Conservation (phyloP, 2,329 filamentous ascomycete genomes). For the Sphaerulina populicola region DNA sequence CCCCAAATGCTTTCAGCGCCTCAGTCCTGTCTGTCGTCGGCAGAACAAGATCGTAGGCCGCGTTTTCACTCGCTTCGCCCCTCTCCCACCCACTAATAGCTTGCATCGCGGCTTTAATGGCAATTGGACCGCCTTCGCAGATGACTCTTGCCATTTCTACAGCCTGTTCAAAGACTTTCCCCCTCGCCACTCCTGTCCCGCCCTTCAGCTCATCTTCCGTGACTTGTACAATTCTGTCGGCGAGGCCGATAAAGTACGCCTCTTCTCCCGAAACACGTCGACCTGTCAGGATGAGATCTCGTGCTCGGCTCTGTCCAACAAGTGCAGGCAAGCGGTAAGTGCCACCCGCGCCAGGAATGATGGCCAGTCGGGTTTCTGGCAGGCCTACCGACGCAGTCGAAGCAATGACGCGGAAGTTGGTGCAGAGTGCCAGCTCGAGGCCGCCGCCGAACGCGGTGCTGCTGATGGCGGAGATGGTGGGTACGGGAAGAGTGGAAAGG, state of each 20-base stretch:
- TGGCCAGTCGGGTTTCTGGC: constrained; percentile 85
- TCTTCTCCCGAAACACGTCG: constrained; percentile 74
- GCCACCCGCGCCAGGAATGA: constrained; percentile 89
- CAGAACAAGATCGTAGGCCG: constrained; percentile 76
- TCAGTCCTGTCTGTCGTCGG: constrained; percentile 79
- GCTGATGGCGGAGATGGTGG: constrained; percentile 80
- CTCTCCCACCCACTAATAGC: constrained; percentile 61
- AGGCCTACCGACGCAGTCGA: constrained; percentile 71
- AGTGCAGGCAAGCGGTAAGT: constrained; percentile 78
- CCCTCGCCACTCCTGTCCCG: constrained; percentile 51
- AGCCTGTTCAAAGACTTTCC: constrained; percentile 64
- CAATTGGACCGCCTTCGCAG: constrained; percentile 80
- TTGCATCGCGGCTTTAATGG: constrained; percentile 67
- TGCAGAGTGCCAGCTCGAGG: constrained; percentile 82
- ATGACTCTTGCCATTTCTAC: constrained; percentile 74
- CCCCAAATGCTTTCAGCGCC: constrained; percentile 74
- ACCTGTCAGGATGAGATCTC: constrained; percentile 84
- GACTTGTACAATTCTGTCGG: constrained; percentile 81
- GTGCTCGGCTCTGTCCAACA: constrained; percentile 71
- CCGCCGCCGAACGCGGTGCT: constrained; percentile 85
- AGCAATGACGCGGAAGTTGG: constrained; percentile 78
- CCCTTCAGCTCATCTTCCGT: constrained; percentile 46
- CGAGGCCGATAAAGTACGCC: constrained; percentile 84
- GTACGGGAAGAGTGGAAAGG: constrained; percentile 69
- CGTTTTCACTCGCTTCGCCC: constrained; percentile 71